These are phyloP conservation scores for Penicillium sp. DNA, from an alignment of 2,329 filamentous ascomycete species.

Conservation along the genomic window DNA sequence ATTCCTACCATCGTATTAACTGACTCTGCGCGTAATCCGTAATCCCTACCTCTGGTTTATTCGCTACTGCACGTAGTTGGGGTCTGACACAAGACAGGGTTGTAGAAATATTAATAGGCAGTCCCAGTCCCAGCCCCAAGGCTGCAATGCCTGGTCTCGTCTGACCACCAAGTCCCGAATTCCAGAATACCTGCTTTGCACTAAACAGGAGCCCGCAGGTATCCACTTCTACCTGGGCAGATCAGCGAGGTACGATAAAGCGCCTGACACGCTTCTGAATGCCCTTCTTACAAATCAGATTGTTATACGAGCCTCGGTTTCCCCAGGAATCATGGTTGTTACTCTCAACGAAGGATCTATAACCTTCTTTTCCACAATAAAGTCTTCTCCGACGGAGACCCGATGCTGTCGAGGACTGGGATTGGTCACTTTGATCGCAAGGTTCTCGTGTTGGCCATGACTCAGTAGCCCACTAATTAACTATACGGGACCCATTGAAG, in stretches of 20 bases:
- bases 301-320: background rate
- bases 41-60: no score
- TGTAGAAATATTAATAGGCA: background rate
- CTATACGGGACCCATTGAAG: background rate
- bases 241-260: no score
- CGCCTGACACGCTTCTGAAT: no score
- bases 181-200: background rate
- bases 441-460: background rate
- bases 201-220: background rate
- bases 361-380: background rate
- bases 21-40: no score
- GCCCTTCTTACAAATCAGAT: background rate
- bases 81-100: background rate
- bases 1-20: background rate
- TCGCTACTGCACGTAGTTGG: background rate
- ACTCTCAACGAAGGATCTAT: background rate
- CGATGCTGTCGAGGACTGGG: background rate
- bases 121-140: background rate
- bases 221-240: no score
- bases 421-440: constrained; percentile 5
- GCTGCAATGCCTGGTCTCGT: background rate
- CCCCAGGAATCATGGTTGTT: background rate
- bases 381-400: background rate
- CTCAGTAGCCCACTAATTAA: background rate
- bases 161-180: background rate